Conservation (phyloP, 352 stramenopile species). For the Phytophthora rubi region DNA sequence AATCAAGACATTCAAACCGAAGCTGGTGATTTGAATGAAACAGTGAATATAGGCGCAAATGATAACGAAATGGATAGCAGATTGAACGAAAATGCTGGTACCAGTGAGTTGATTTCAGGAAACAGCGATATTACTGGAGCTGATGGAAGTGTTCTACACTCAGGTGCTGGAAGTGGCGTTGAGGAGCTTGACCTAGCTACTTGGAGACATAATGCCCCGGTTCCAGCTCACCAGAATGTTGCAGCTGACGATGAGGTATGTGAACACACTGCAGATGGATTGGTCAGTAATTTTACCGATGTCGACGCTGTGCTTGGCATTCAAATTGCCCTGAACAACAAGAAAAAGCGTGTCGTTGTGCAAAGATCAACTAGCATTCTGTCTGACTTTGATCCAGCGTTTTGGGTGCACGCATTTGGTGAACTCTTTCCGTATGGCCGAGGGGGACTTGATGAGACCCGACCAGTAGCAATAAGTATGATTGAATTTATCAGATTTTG, state of each 20-base stretch:
- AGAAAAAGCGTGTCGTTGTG: conserved; percentile 5
- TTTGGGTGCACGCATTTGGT: conserved; percentile 16
- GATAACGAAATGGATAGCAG: too few species aligned
- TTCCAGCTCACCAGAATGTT: conserved; percentile 2
- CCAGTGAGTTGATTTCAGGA: too few species aligned
- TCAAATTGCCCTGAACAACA: background rate
- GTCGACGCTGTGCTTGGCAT: background rate
- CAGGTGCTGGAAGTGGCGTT: background rate
- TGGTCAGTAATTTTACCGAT: background rate
- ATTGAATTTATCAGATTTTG: conserved; percentile 14
- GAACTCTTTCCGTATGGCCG: conserved; percentile 27
- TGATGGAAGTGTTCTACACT: too few species aligned
- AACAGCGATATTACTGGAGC: too few species aligned
- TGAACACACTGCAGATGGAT: conserved; percentile 4
- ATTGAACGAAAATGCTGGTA: too few species aligned
- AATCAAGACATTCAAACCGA: too few species aligned
- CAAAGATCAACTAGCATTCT: conserved; percentile 26
- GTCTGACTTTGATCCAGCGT: conserved; percentile 26
- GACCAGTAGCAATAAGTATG: conserved; percentile 10
- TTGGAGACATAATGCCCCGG: background rate
- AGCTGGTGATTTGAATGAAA: too few species aligned
- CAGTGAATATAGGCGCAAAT: too few species aligned
- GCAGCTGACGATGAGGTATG: conserved; percentile 3
- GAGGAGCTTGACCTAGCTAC: conserved; percentile 6
- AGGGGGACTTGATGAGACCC: conserved; percentile 21